A percentile compares a stretch with the other conserved stretches of the same genome.
Conservation (phyloP, 2,329 filamentous ascomycete species). For the Colletotrichum tamarilloi region DNA sequence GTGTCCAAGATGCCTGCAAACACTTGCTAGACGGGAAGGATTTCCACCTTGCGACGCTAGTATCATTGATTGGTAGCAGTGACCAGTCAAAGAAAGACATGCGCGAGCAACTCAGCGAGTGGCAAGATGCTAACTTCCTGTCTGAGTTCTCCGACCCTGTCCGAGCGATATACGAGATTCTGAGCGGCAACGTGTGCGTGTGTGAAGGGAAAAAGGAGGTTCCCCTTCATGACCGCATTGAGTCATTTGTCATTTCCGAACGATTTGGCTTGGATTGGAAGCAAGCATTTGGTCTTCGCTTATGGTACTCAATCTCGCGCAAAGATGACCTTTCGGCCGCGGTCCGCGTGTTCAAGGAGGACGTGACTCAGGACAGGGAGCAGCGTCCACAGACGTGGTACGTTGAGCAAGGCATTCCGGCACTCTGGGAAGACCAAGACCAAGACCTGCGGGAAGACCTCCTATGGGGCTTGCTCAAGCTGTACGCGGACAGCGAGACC, state of each 20-base stretch:
- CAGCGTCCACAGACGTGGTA: slow-evolving; percentile 80
- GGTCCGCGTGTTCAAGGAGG: slow-evolving; percentile 77
- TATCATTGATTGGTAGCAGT: slow-evolving; percentile 84
- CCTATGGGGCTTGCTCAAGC: slow-evolving; percentile 86
- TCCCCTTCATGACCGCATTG: slow-evolving; percentile 81
- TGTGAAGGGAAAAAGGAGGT: slow-evolving; percentile 81
- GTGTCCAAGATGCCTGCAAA: slow-evolving; percentile 85
- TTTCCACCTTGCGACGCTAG: slow-evolving; percentile 84
- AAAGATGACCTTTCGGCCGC: slow-evolving; percentile 78
- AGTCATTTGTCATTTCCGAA: slow-evolving; percentile 84
- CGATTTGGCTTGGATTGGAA: slow-evolving; percentile 92
- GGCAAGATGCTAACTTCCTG: slow-evolving; percentile 84
- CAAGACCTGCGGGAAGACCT: slow-evolving; percentile 76
- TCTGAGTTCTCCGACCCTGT: slow-evolving; percentile 89
- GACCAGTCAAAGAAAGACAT: slow-evolving; percentile 78
- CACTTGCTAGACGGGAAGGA: slow-evolving; percentile 80
- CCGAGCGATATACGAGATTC: slow-evolving; percentile 87
- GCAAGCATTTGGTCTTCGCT: slow-evolving; percentile 88
- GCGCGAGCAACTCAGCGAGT: slow-evolving; percentile 82
- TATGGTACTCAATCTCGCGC: slow-evolving; percentile 85
- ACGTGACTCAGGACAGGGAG: slow-evolving; percentile 78
- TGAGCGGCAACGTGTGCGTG: slow-evolving; percentile 87
- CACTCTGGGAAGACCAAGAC: slow-evolving; percentile 70
- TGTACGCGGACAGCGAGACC: slow-evolving; percentile 73
- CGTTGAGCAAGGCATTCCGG: slow-evolving; percentile 66